phyloP scores from a whole-genome alignment of 2,329 filamentous ascomycete genomes.

The Dactylellina drechsleri region DNA sequence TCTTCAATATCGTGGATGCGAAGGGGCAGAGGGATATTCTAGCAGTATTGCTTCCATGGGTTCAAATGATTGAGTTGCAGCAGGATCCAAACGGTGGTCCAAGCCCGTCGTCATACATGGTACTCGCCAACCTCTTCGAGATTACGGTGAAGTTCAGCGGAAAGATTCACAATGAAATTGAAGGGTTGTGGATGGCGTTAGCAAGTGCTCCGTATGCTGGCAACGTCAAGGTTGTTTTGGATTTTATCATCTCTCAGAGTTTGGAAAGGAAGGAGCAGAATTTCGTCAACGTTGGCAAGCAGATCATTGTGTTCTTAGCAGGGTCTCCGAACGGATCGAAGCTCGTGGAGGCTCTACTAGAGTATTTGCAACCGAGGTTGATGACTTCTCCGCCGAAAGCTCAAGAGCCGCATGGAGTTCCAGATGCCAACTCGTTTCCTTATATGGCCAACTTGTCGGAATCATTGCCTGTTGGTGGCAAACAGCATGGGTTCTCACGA shows the following conservation, averaged over 20 bases:
- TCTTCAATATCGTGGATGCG: slow-evolving; percentile 86
- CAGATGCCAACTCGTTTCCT: slow-evolving; percentile 78
- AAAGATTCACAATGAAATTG: slow-evolving; percentile 92
- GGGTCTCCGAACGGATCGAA: slow-evolving; percentile 85
- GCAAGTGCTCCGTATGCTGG: slow-evolving; percentile 91
- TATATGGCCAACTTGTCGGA: slow-evolving; percentile 88
- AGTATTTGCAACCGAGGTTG: slow-evolving; percentile 92
- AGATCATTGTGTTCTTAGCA: slow-evolving; percentile 95
- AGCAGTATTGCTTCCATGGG: slow-evolving; percentile 93
- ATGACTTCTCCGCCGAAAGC: slow-evolving; percentile 93
- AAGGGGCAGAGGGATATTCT: slow-evolving; percentile 92
- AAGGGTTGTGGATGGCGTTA: slow-evolving; percentile 95
- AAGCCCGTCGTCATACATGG: slow-evolving; percentile 90
- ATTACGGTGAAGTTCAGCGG: slow-evolving; percentile 93
- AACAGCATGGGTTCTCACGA: slow-evolving; percentile 87
- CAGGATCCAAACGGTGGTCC: slow-evolving; percentile 91
- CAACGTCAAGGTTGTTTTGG: slow-evolving; percentile 91
- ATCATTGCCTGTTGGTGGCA: slow-evolving; percentile 85
- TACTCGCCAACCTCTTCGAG: slow-evolving; percentile 92
- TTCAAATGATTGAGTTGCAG: slow-evolving; percentile 91
- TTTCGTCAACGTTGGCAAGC: slow-evolving; percentile 97
- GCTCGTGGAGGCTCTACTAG: slow-evolving; percentile 89
- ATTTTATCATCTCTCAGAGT: slow-evolving; percentile 95
- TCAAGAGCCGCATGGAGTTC: slow-evolving; percentile 73
- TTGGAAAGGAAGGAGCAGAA: slow-evolving; percentile 95